These are phyloP conservation scores for Neostapfia colusana DNA, from an alignment of 176 grass and related monocot genomes.

Conservation along the genomic window DNA sequence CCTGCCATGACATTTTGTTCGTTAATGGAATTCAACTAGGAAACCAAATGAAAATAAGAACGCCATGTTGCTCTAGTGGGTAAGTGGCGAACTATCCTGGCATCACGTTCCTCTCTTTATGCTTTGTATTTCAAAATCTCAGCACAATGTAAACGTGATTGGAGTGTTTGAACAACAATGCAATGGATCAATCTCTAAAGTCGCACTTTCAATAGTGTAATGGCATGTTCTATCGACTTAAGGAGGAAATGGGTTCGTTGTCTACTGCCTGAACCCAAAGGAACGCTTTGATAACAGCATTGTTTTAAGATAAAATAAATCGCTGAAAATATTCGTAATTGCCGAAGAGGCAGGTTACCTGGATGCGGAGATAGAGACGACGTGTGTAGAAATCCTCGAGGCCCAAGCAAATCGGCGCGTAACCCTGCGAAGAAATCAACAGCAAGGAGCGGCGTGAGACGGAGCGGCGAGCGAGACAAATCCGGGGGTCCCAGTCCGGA, in stretches of 20 bases:
- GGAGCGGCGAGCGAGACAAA: neutral
- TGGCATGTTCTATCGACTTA: slow-evolving; percentile 15
- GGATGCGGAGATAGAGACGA: slow-evolving; percentile 90
- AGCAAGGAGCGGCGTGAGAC: neutral
- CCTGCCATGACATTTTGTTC: slow-evolving; percentile 44
- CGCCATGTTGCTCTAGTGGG: neutral
- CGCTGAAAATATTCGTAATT: neutral
- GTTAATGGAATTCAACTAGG: slow-evolving; percentile 1
- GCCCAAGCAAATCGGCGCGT: slow-evolving; percentile 88
- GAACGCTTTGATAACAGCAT: neutral
- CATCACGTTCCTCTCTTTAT: neutral
- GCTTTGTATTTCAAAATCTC: neutral
- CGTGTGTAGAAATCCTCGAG: slow-evolving; percentile 96
- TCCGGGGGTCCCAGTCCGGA: neutral
- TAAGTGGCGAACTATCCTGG: neutral
- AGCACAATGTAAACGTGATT: neutral
- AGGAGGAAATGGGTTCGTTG: neutral
- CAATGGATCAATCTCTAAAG: neutral
- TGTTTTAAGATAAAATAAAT: neutral
- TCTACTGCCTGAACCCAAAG: neutral
- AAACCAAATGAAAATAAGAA: slow-evolving; percentile 9
- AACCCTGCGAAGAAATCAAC: slow-evolving; percentile 52
- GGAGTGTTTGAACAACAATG: slow-evolving; percentile 13
- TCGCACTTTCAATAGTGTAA: slow-evolving; percentile 7
- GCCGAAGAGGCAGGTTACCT: slow-evolving; percentile 45